Evolutionary conservation across 768 basidiomycete genomes (phyloP), one percentile per base, ranked within the genome.

Genomic region (Lentinula boryana): DNA sequence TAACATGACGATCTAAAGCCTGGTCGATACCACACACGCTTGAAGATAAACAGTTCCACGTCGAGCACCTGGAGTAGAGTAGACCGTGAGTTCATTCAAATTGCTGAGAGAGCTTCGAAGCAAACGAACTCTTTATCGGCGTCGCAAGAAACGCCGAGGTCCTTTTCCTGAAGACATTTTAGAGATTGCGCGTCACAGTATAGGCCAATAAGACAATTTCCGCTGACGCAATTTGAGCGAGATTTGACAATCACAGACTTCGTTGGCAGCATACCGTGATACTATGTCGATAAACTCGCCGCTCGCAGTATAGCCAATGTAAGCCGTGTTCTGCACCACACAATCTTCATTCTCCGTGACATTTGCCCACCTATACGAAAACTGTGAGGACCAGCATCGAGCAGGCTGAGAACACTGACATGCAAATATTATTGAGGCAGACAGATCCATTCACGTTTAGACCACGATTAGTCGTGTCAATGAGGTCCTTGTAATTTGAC

Each of bases 371-470:
- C 91, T 92, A 63, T 31, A 53, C 15, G 38, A 40, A 53, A 52
- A 56, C 8, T 59, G 33, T 49, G 48, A 18, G 40, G 18, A 61
- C 13, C 6, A 23, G 15, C 31, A 35, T 31, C 13, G 51, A 41
- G 36, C 7, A 27, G 13, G 31, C 35, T 51, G 7, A 63, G 63
- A 33, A 31, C 23, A 77, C 87, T 40, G 69, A 93, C 92, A 87
- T 85, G 89, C 93, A 95, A 3, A 80, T 71, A 68, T 86, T 87
- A 68, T 92, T 89, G 55, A 96, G 79, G 70, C 94, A 95, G 18
- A 94, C 79, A 3, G 90, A 84, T 32, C 93, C 93, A 67, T 95
- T 92, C 63, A 85, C 76, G 71, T 95, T 89, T 43, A 84, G 81
- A 40, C 89, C 87, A 21, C 83, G 80, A 18, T 85, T 84, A 41